Conservation (phyloP, 169 alveolate species). For the Sarcocystis neurona region DNA sequence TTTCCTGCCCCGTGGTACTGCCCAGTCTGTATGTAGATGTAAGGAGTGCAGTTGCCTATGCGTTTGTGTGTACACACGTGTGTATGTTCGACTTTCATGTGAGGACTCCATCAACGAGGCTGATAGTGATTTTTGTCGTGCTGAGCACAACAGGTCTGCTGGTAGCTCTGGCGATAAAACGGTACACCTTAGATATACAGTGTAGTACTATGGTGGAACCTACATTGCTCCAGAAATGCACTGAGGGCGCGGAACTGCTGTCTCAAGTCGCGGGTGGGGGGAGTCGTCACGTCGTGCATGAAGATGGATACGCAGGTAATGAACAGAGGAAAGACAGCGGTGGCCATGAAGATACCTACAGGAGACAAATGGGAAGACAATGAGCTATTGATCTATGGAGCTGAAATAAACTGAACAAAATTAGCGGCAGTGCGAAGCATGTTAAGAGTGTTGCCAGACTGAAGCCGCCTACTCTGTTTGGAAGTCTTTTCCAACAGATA, state of each 20-base stretch:
- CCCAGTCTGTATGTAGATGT: too few relatives aligned
- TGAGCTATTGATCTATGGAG: background rate
- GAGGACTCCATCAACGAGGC: too few relatives aligned
- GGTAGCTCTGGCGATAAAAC: too few relatives aligned
- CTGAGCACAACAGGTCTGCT: too few relatives aligned
- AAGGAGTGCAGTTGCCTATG: too few relatives aligned
- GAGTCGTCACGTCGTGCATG: slow-evolving; percentile 78
- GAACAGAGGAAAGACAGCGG: slow-evolving; percentile 87
- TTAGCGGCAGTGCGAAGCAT: background rate
- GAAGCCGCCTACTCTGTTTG: slow-evolving; percentile 72
- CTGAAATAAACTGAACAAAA: background rate
- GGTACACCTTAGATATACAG: too few relatives aligned
- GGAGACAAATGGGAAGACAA: background rate
- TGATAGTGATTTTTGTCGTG: too few relatives aligned
- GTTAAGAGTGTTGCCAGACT: background rate
- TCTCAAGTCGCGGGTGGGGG: slow-evolving; percentile 68
- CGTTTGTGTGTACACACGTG: too few relatives aligned
- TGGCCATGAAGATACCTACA: slow-evolving; percentile 82
- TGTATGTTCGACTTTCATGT: too few relatives aligned
- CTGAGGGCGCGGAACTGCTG: slow-evolving; percentile 80
- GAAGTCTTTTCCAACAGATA: slow-evolving; percentile 83
- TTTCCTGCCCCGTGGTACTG: too few relatives aligned
- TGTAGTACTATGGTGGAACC: too few relatives aligned
- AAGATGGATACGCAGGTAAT: slow-evolving; percentile 82
- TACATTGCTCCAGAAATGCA: slow-evolving; percentile 81